phyloP scores from a whole-genome alignment of 345 rosid species.

The Sapria himalayana region DNA sequence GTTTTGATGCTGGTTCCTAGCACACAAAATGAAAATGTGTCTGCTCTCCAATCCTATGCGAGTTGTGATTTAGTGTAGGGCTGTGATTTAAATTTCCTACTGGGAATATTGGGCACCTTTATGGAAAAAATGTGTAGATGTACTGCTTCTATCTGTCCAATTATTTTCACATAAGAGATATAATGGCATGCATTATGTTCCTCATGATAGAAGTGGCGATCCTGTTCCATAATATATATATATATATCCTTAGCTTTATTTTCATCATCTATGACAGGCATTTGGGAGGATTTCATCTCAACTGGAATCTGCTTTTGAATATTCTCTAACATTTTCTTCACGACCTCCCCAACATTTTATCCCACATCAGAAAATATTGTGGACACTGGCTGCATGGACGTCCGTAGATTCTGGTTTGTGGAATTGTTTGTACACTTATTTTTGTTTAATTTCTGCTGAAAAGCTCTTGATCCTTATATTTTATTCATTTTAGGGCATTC shows the following conservation, averaged over 20 bases:
- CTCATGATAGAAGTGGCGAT: no score
- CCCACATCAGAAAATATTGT: constrained; percentile 56
- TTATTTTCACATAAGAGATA: no score
- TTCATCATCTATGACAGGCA: constrained; percentile 18
- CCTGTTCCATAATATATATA: no score
- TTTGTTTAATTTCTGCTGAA: constrained; percentile 2
- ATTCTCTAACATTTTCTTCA: constrained; percentile 32
- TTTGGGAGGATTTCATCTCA: constrained; percentile 16
- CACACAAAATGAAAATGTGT: no score
- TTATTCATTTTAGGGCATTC: constrained; percentile 26
- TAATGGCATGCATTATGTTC: no score
- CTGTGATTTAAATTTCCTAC: no score
- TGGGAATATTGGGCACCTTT: no score
- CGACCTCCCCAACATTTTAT: constrained; percentile 66
- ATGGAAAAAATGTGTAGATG: no score
- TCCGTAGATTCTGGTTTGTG: constrained; percentile 30
- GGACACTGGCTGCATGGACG: constrained; percentile 66
- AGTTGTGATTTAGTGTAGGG: no score
- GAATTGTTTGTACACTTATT: neutral
- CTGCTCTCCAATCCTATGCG: no score
- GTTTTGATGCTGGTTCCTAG: no score
- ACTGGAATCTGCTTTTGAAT: constrained; percentile 32
- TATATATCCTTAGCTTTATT: neutral
- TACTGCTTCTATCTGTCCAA: no score
- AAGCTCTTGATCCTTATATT: constrained; percentile 4